A percentile compares a stretch with the other conserved stretches of the same genome.
Conservation (phyloP, 2,329 filamentous ascomycete species). For the Chrysosporium keratinophilum region DNA sequence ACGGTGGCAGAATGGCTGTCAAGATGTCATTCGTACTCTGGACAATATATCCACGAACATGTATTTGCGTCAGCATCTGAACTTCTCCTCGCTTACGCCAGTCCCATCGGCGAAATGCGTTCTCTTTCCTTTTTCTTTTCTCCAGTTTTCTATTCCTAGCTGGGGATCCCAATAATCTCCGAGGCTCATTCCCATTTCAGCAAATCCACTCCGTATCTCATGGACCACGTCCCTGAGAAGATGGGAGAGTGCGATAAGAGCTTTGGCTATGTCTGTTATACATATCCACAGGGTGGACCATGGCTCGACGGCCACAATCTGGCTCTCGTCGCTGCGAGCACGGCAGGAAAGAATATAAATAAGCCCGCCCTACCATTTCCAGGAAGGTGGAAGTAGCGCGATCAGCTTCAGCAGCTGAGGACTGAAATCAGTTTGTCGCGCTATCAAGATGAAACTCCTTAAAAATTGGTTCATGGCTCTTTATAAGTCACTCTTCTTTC, state of each 20-base stretch:
- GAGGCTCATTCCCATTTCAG: neutral
- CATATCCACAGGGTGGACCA: neutral
- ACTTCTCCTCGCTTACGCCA: neutral
- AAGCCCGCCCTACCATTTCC: too few species aligned
- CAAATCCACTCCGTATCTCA: neutral
- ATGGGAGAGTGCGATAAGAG: neutral
- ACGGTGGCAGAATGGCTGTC: neutral
- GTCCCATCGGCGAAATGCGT: neutral
- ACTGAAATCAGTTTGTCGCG: neutral
- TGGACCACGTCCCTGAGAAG: neutral
- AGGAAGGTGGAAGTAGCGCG: too few species aligned
- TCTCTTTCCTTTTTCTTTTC: neutral
- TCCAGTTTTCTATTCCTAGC: neutral
- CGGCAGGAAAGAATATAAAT: too few species aligned
- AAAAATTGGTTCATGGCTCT: constrained; percentile 3
- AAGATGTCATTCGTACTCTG: neutral
- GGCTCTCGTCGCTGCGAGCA: neutral
- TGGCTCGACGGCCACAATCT: neutral
- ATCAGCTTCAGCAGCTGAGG: too few species aligned
- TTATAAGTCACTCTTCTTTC: constrained; percentile 4
- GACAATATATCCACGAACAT: neutral
- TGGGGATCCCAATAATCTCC: neutral
- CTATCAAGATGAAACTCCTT: neutral
- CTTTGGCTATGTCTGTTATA: neutral
- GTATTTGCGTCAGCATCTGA: neutral